Percentiles rank a stretch among this genome's conserved stretches.
Conservation (phyloP, 2,329 filamentous ascomycete species). For the Venturiaceae sp. region DNA sequence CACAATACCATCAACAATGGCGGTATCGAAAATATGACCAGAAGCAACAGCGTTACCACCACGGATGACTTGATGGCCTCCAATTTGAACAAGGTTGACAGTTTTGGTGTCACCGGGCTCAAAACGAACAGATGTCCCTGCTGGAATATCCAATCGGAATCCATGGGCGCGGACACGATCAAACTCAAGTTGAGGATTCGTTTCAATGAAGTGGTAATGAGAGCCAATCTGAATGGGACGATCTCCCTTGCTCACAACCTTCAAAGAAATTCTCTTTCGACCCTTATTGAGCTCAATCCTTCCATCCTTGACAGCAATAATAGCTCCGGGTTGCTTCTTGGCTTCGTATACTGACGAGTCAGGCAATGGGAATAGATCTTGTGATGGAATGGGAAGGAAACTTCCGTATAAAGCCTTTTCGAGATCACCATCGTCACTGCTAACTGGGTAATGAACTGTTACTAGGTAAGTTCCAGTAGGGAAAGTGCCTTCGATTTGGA, state of each 20-base stretch:
- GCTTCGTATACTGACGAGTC: constrained; percentile 56
- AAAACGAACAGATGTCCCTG: constrained; percentile 85
- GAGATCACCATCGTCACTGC: constrained; percentile 75
- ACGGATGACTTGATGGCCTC: constrained; percentile 65
- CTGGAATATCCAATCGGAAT: constrained; percentile 78
- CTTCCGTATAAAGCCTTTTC: constrained; percentile 83
- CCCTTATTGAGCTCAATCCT: constrained; percentile 64
- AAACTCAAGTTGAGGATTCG: constrained; percentile 83
- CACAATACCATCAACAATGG: constrained; percentile 56
- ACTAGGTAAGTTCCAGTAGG: constrained; percentile 85
- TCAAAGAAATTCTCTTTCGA: constrained; percentile 61
- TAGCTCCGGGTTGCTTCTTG: constrained; percentile 65
- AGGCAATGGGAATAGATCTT: constrained; percentile 56
- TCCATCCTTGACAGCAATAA: constrained; percentile 59
- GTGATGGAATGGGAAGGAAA: constrained; percentile 71
- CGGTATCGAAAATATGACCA: constrained; percentile 56
- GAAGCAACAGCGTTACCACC: constrained; percentile 76
- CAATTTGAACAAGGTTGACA: constrained; percentile 82
- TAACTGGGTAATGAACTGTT: constrained; percentile 85
- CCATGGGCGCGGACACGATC: constrained; percentile 77
- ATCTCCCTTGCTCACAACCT: constrained; percentile 79
- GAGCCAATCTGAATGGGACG: constrained; percentile 84
- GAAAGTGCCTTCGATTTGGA: constrained; percentile 94
- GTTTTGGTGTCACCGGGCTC: constrained; percentile 91
- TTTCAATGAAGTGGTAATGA: constrained; percentile 93